Evolutionary conservation across 2,329 filamentous ascomycete genomes (phyloP).

Genomic region (Aspergillus puulaauensis): DNA sequence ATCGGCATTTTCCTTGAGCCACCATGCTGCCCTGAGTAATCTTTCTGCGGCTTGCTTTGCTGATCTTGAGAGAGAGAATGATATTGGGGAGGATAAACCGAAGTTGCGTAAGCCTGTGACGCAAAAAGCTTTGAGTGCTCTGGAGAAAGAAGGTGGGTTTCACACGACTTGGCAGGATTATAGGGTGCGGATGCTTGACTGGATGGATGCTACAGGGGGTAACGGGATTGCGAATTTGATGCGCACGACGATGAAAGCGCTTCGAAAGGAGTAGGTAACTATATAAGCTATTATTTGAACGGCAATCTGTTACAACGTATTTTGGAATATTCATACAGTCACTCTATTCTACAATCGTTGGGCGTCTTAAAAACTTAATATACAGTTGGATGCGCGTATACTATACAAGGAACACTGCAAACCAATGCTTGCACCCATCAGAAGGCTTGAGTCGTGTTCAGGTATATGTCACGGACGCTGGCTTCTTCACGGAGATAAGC

Average conservation of each 20-base stretch:
- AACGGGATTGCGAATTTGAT: conserved; percentile 69
- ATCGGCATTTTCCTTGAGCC: conserved; percentile 48
- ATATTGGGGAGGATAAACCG: conserved; percentile 22
- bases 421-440: conserved; percentile 10
- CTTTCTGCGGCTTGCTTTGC: conserved; percentile 50
- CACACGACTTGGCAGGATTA: conserved; percentile 72
- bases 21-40: conserved; percentile 47
- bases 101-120: conserved; percentile 59
- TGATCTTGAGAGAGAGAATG: conserved; percentile 47
- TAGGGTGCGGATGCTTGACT: conserved; percentile 67
- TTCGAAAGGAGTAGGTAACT: conserved; percentile 51
- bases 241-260: conserved; percentile 76
- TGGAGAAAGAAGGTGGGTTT: conserved; percentile 66
- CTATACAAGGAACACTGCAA: background rate
- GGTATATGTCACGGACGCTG: conserved; percentile 76
- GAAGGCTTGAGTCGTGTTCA: conserved; percentile 54
- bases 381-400: conserved; percentile 1
- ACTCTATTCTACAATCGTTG: background rate
- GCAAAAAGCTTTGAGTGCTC: conserved; percentile 61
- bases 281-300: background rate
- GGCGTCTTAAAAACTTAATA: background rate
- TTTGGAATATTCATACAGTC: background rate
- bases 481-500: conserved; percentile 59
- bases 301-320: background rate
- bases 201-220: conserved; percentile 64